phyloP scores from a whole-genome alignment of 495 filamentous ascomycete genomes.

The Neohortaea acidophila region DNA sequence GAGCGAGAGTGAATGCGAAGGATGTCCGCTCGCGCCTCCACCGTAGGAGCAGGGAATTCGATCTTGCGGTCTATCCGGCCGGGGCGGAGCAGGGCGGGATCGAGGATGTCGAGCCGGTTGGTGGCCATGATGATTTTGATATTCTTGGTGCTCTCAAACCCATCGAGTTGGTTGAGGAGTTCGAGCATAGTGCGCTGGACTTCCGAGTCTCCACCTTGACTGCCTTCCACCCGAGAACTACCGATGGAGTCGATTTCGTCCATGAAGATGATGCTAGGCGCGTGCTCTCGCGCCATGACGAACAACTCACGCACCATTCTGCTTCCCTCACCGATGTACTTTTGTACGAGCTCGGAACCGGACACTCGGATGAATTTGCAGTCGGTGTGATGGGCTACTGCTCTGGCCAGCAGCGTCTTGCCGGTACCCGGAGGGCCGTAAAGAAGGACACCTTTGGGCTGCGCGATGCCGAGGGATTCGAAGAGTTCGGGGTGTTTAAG shows the following conservation, averaged over 20 bases:
- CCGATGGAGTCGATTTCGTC: constrained; percentile 99
- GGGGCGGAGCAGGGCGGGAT: constrained; percentile 83
- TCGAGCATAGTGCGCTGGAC: constrained; percentile 99
- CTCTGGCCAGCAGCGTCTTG: constrained; percentile 89
- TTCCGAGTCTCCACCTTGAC: constrained; percentile 91
- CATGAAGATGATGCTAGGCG: constrained; percentile 99
- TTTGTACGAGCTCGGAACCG: constrained; percentile 92
- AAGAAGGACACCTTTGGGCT: constrained; percentile 91
- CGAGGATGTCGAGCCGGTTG: constrained; percentile 91
- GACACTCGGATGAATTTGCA: constrained; percentile 98
- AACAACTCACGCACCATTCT: constrained; percentile 98
- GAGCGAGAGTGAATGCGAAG: constrained; percentile 88
- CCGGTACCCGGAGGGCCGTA: constrained; percentile 96
- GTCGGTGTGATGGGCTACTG: constrained; percentile 94
- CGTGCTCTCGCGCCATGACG: constrained; percentile 97
- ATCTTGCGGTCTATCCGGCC: constrained; percentile 98
- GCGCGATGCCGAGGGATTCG: constrained; percentile 94
- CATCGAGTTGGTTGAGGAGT: constrained; percentile 93
- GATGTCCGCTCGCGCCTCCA: constrained; percentile 95
- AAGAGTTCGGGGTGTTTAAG: constrained; percentile 97
- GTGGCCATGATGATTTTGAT: constrained; percentile 99
- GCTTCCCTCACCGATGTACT: constrained; percentile 96
- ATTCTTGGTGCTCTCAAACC: constrained; percentile 99
- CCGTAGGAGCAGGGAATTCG: constrained; percentile 94
- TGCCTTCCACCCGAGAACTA: constrained; percentile 88